These are phyloP conservation scores for Candida labiduridarum DNA, from an alignment of 1,139 yeast genomes.

Conservation along the genomic window DNA sequence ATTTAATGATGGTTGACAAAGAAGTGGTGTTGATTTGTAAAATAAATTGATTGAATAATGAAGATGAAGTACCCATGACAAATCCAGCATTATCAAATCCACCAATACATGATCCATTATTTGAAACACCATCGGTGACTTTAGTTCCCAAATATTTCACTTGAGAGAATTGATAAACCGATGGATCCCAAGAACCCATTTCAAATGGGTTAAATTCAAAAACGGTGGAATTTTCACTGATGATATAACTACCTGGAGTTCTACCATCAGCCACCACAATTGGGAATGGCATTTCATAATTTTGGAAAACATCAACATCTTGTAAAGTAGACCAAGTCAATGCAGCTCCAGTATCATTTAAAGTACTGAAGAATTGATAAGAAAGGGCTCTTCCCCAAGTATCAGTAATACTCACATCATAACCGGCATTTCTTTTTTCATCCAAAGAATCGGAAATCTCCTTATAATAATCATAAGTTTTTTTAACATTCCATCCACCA, in stretches of 20 bases:
- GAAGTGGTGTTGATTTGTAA: constrained; percentile 64
- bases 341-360: constrained; percentile 58
- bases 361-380: constrained; percentile 67
- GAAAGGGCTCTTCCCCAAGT: constrained; percentile 90
- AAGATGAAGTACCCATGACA: constrained; percentile 79
- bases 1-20: constrained; percentile 47
- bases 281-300: constrained; percentile 80
- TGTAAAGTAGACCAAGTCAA: constrained; percentile 67
- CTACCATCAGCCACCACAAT: constrained; percentile 79
- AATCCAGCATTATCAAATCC: constrained; percentile 88
- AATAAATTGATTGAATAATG: constrained; percentile 77
- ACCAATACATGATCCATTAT: constrained; percentile 49
- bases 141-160: constrained; percentile 73
- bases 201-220: constrained; percentile 84
- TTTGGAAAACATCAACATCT: constrained; percentile 52
- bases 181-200: constrained; percentile 88
- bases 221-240: constrained; percentile 68
- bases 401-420: constrained; percentile 78
- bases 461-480: constrained; percentile 59
- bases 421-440: constrained; percentile 75
- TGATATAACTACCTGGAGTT: constrained; percentile 60
- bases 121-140: constrained; percentile 58
- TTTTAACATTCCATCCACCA: constrained; percentile 69
- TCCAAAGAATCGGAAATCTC: constrained; percentile 54
- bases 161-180: constrained; percentile 66